Base-by-base conservation (phyloP, 305 asterid genomes). In the Coffea humblotiana region DNA sequence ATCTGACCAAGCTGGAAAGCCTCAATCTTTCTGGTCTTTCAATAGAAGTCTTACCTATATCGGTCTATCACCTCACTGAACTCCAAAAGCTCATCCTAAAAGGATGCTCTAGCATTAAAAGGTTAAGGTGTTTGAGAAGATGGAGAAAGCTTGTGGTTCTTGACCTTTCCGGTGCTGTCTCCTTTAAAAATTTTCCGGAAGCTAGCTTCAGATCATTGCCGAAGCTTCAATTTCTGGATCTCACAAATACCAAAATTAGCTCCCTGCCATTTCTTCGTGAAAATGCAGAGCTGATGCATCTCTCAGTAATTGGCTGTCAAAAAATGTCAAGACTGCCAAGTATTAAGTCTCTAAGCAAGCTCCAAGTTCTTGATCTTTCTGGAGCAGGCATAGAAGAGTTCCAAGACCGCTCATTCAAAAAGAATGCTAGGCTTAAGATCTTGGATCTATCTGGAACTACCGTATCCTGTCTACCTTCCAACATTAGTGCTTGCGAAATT, bases 361-460 rank as follows among this genome's bases (percentile, higher is more conserved):
- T 89, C 78, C 79, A 83, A 27, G 71, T 83, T 63, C 80, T 89
- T 32, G 88, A 86, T 65, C 85, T 86, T 43, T 77, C 90, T 15
- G 91, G 88, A 19, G 72, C 91, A 69, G 35, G 1, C 18, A 40
- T 87, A 32, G 81, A 87, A 12, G 85, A 80, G 69, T 80, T 86
- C 68, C 84, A 83, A 12, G 88, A 89, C 69, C 85, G 79, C 14
- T 81, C 85, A 6, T 72, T 87, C n/a, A 75, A 84, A 37, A 61
- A 51, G 0, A 83, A 81, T 49, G 0, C 0, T 7, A 71, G 37
- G 49, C 84, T 86, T 49, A 70, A 25, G 60, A 54, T 78, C 52
- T 74, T 87, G 74, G 85, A 89, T 76, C 77, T 82, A 14, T 89
- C 92, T 12, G 18, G 78, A 71, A 87, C 92, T 35, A 45, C 71